These are phyloP conservation scores for Phaseolus coccineus DNA, from an alignment of 331 rosid species.

Conservation along the genomic window DNA sequence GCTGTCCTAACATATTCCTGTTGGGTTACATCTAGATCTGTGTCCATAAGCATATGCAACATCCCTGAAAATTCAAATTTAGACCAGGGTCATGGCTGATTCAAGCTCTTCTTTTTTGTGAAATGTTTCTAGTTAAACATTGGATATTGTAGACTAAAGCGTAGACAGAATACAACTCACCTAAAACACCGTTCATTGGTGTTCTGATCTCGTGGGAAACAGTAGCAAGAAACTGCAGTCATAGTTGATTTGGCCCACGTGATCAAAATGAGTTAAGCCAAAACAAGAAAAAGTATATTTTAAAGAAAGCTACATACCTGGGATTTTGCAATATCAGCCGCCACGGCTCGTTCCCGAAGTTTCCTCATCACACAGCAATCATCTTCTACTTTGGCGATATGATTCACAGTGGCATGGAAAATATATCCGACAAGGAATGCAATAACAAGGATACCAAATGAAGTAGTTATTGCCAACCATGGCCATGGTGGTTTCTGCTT, in stretches of 20 bases:
- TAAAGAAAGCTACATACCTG: slow-evolving; percentile 59
- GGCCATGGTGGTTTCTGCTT: slow-evolving; percentile 92
- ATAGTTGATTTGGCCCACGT: slow-evolving; percentile 41
- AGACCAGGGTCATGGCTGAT: slow-evolving; percentile 28
- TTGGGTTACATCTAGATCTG: slow-evolving; percentile 85
- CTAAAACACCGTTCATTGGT: slow-evolving; percentile 95
- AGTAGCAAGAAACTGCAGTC: slow-evolving; percentile 87
- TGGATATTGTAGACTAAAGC: slow-evolving; percentile 10
- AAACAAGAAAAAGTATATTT: slow-evolving; percentile 20
- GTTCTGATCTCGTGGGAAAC: slow-evolving; percentile 97
- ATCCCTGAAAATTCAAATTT: slow-evolving; percentile 73
- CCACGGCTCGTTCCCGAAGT: slow-evolving; percentile 90
- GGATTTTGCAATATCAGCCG: slow-evolving; percentile 92
- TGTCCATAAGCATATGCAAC: slow-evolving; percentile 97
- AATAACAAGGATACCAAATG: slow-evolving; percentile 75
- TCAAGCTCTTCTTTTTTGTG: slow-evolving; percentile 20
- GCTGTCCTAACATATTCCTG: slow-evolving; percentile 90
- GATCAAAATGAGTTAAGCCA: slow-evolving; percentile 25
- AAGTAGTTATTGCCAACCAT: slow-evolving; percentile 74
- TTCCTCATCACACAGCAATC: slow-evolving; percentile 72
- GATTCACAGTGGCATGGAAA: slow-evolving; percentile 75
- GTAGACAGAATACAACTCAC: slow-evolving; percentile 57
- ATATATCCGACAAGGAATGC: slow-evolving; percentile 78
- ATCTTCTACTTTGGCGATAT: slow-evolving; percentile 88
- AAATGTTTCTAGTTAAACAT: neutral